Evolutionary conservation across 306 rosid species (phyloP), one percentile per base, ranked within the genome.

Genomic region (Neltuma alba): DNA sequence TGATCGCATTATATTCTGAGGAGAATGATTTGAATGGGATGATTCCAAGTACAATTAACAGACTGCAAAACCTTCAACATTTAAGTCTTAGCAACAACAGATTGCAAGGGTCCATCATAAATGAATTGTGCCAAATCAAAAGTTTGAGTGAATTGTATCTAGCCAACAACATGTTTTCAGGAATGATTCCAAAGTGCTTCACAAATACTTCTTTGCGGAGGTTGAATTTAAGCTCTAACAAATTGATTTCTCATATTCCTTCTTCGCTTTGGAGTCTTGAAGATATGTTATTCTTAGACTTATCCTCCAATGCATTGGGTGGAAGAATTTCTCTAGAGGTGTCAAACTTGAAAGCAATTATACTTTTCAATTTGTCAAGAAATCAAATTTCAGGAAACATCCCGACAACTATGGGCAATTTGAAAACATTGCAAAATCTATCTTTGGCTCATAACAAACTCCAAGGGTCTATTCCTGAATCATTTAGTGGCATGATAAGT

Each of bases 401-500:
- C 42, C 47, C 71, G 3, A 9, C 15, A 34, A 1, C 30, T n/a
- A 37, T 65, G 23, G 71, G 45, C 10, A 30, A 47, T 16, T 37
- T 65, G 18, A 7, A 9, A 37, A 65, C 71, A 18, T 65, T 65
- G 8, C 7, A 7, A 36, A 63, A 31, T 1, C 25, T 63, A 63
- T 63, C 42, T 33, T 63, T 63, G 41, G 69, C 69, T 31, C 69
- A 63, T 18, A 63, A 63, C 42, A 63, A 63, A 31, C 9, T 63
- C 2, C 14, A 63, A 18, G 69, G 69, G 13, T 12, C 4, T 31
- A 33, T 63, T 33, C 69, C 69, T 63, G 6, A 33, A 16, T 33
- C 69, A 63, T 36, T 63, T 31, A 9, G 69, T 28, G n/a, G 41
- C 41, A 30, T 63, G 69, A 31, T 33, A 63, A 3, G 18, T 7